Percentiles rank a stretch among this genome's conserved stretches.
Evolutionary conservation across 75 land plant species (phyloP).

Genomic region (Cryptomeria japonica): DNA sequence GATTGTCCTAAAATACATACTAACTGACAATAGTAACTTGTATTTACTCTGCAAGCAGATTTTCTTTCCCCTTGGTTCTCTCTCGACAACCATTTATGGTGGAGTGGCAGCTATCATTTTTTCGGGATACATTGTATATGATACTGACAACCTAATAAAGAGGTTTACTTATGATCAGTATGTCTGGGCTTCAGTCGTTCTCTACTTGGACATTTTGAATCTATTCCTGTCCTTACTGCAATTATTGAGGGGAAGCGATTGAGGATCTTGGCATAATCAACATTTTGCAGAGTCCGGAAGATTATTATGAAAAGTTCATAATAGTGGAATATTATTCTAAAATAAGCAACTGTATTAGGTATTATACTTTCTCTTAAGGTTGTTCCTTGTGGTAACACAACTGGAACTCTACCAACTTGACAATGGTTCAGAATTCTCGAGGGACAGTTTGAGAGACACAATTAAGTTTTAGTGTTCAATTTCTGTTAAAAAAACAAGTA

Average conservation of each 20-base stretch:
- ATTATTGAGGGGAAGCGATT: conserved; percentile 33
- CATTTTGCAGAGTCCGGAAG: neutral
- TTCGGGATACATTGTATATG: conserved; percentile 84
- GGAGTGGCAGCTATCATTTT: conserved; percentile 76
- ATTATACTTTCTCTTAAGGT: neutral
- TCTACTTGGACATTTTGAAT: conserved; percentile 91
- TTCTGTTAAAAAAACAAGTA: neutral
- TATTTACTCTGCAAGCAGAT: conserved; percentile 34
- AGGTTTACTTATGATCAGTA: conserved; percentile 85
- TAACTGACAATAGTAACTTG: neutral
- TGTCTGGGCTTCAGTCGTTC: conserved; percentile 88
- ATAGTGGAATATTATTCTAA: neutral
- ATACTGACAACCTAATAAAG: conserved; percentile 90
- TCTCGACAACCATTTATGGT: conserved; percentile 68
- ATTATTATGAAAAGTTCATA: neutral
- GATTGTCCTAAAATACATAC: neutral
- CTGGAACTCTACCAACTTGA: neutral
- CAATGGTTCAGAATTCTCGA: neutral
- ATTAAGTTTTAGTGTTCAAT: neutral
- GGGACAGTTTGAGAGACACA: neutral
- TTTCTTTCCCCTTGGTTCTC: conserved; percentile 84
- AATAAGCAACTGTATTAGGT: neutral
- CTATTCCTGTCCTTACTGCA: conserved; percentile 75
- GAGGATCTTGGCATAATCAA: neutral
- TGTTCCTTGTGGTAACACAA: neutral